These are phyloP conservation scores for Globisporangium cystogenes DNA, from an alignment of 352 stramenopile genomes.

Conservation along the genomic window DNA sequence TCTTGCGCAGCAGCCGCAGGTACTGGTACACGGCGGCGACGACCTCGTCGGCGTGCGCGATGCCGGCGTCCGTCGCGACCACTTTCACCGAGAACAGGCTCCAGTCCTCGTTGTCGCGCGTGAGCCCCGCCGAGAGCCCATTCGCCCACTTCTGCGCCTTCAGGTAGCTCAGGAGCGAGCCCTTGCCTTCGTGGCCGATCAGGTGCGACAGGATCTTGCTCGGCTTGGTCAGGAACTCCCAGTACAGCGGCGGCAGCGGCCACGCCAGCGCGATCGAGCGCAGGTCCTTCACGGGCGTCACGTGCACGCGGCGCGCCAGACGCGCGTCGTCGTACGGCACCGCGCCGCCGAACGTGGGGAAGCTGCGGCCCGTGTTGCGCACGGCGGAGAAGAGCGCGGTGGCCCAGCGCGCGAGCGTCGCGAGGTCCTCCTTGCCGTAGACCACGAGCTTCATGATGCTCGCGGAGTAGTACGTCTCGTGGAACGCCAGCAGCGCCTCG, in stretches of 20 bases:
- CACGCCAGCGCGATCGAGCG: conserved; percentile 71
- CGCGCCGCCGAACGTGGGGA: conserved; percentile 42
- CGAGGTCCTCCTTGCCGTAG: conserved; percentile 83
- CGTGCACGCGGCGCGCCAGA: conserved; percentile 37
- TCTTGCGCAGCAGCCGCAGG: conserved; percentile 40
- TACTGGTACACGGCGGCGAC: conserved; percentile 66
- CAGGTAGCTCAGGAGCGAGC: conserved; percentile 91
- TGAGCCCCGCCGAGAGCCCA: conserved; percentile 58
- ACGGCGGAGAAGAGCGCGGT: conserved; percentile 77
- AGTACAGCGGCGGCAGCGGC: conserved; percentile 45
- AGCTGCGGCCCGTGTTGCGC: conserved; percentile 51
- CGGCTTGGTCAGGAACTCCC: conserved; percentile 55
- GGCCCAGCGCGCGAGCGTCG: conserved; percentile 75
- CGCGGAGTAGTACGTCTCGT: conserved; percentile 85
- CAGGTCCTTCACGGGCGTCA: conserved; percentile 64
- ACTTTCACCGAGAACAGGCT: conserved; percentile 62
- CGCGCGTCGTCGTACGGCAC: conserved; percentile 46
- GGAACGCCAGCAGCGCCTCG: conserved; percentile 75
- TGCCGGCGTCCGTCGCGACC: conserved; percentile 58
- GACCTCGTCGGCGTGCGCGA: conserved; percentile 54
- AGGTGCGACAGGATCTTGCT: conserved; percentile 89
- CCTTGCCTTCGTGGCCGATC: conserved; percentile 91
- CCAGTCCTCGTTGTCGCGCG: conserved; percentile 69
- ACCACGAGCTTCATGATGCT: conserved; percentile 47
- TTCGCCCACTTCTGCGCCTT: conserved; percentile 80